phyloP scores from a whole-genome alignment of 768 basidiomycete genomes.

The Ramaria rubella region DNA sequence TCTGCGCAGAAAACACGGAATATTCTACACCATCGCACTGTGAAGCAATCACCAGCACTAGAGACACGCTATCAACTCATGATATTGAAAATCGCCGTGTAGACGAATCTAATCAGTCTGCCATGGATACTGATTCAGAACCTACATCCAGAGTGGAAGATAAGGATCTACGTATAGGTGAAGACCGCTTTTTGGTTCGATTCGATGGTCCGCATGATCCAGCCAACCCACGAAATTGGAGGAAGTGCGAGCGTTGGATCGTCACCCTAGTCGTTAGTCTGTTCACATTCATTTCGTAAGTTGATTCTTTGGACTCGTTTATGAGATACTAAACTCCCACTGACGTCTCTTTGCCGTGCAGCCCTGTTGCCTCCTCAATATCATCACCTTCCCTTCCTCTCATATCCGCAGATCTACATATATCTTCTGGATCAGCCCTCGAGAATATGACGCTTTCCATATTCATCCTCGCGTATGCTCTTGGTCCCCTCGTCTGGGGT shows the following conservation, averaged over 20 bases:
- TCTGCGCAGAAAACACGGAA: too few species aligned
- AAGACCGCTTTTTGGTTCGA: background rate
- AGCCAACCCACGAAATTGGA: background rate
- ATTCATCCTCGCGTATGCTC: slow-evolving; percentile 51
- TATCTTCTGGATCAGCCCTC: background rate
- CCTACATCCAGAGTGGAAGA: too few species aligned
- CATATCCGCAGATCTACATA: background rate
- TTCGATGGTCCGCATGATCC: background rate
- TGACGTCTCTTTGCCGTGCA: background rate
- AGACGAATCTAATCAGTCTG: too few species aligned
- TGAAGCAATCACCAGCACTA: too few species aligned
- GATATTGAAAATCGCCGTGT: too few species aligned
- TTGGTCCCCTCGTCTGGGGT: slow-evolving; percentile 25
- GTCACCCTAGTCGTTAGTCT: background rate
- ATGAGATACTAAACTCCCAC: too few species aligned
- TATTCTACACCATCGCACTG: too few species aligned
- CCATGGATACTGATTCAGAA: too few species aligned
- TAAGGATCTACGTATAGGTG: too few species aligned
- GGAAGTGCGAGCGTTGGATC: background rate
- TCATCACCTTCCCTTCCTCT: background rate
- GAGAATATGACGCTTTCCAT: slow-evolving; percentile 47
- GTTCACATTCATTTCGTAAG: background rate
- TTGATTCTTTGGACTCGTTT: too few species aligned
- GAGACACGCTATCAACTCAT: too few species aligned
- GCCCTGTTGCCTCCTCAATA: background rate